Percentiles rank a stretch among this genome's conserved stretches.
Evolutionary conservation across 2,329 filamentous ascomycete species (phyloP).

Genomic region (Trichoderma simmonsii): DNA sequence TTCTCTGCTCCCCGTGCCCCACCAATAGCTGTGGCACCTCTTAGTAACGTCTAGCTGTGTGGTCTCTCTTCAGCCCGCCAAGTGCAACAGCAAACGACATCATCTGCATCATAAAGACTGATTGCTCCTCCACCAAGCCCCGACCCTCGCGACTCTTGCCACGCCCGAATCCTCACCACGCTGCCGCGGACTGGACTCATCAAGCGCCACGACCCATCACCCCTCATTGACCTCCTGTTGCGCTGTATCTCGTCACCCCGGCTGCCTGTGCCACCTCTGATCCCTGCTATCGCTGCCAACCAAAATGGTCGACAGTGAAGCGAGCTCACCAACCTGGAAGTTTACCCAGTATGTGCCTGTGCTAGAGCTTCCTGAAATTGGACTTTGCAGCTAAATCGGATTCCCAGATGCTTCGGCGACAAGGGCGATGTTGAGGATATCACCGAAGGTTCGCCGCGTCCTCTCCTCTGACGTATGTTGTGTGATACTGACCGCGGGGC

Average conservation of each 20-base stretch:
- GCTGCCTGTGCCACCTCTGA: conserved; percentile 22
- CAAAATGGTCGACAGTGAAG: conserved; percentile 96
- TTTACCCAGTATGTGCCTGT: conserved; percentile 84
- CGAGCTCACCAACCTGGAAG: conserved; percentile 96
- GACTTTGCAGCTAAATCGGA: conserved; percentile 27
- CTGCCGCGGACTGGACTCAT: background rate
- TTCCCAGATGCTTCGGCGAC: conserved; percentile 89
- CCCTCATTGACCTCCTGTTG: conserved; percentile 10
- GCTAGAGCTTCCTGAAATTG: conserved; percentile 4
- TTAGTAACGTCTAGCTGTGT: conserved; percentile 16
- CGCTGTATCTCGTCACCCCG: conserved; percentile 24
- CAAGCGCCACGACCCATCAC: background rate
- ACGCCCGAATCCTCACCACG: background rate
- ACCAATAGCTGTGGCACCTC: conserved; percentile 13
- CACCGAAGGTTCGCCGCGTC: conserved; percentile 70
- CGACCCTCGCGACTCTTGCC: conserved; percentile 15
- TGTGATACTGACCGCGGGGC: conserved; percentile 19
- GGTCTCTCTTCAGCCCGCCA: conserved; percentile 24
- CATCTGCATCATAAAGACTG: conserved; percentile 25
- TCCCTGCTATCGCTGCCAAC: conserved; percentile 33
- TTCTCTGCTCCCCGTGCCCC: conserved; percentile 13
- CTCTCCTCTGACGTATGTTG: conserved; percentile 18
- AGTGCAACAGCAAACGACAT: conserved; percentile 27
- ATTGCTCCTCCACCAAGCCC: conserved; percentile 22
- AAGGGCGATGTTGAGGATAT: conserved; percentile 99